Conservation (phyloP, 768 basidiomycete genomes). For the Lyophyllum semitale region DNA sequence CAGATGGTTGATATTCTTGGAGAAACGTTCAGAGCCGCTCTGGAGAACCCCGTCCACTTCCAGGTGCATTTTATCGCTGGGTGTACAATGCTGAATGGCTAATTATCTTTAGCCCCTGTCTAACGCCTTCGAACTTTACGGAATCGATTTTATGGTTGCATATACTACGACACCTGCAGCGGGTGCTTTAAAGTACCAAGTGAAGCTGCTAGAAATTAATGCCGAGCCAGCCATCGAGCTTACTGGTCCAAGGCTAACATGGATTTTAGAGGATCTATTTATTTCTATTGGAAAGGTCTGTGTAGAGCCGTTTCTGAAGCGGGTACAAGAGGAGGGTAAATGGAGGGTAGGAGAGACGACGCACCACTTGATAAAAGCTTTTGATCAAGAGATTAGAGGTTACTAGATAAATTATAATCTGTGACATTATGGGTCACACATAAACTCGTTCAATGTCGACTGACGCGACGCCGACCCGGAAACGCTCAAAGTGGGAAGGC, state of each 20-base stretch:
- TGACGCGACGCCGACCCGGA: slow-evolving; percentile 57
- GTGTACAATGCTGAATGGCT: not conserved
- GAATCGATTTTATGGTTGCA: slow-evolving; percentile 87
- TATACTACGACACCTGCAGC: slow-evolving; percentile 28
- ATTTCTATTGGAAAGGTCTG: slow-evolving; percentile 65
- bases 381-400: slow-evolving; percentile 55
- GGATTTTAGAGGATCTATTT: slow-evolving; percentile 84
- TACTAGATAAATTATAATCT: not conserved
- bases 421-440: no score
- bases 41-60: slow-evolving; percentile 81
- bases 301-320: slow-evolving; percentile 65
- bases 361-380: slow-evolving; percentile 65
- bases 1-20: slow-evolving; percentile 68
- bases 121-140: slow-evolving; percentile 95
- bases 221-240: slow-evolving; percentile 95
- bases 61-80: slow-evolving; percentile 50
- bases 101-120: slow-evolving; percentile 60
- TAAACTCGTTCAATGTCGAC: slow-evolving; percentile 32
- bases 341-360: slow-evolving; percentile 58
- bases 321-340: slow-evolving; percentile 9
- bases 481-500: slow-evolving; percentile 79
- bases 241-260: slow-evolving; percentile 79
- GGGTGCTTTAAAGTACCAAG: slow-evolving; percentile 40
- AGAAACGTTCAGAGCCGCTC: slow-evolving; percentile 85
- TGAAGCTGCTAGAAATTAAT: slow-evolving; percentile 88